Base-by-base conservation (phyloP, 352 stramenopile species). In the Globisporangium acanthophoron region DNA sequence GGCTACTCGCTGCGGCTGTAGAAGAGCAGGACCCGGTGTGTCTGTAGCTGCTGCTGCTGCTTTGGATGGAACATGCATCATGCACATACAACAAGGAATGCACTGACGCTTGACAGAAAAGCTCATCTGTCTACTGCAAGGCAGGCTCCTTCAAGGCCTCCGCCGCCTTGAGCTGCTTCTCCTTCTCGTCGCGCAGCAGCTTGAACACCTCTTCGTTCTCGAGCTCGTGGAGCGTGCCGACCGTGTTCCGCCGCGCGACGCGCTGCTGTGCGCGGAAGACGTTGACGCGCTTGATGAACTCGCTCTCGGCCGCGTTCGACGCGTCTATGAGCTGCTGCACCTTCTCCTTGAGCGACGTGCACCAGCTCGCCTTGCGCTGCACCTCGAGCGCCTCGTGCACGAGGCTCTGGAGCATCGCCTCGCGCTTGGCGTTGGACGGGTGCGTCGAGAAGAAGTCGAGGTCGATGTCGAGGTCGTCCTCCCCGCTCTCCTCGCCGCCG, bases 1-100 rank as follows among this genome's bases (percentile, higher is more conserved):
- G 77, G 80, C 13, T 87, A 87, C 67, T 85, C 73, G 33, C 60
- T 87, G 73, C 76, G 75, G 27, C 66, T 87, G 52, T 90, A 78
- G 41, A 21, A 11, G 6, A 37, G 24, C 33, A 37, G 33, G 33
- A 37, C 33, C 33, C 5, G 24, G 24, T 27, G 33, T 37, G 33
- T 37, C 33, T 11, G 33, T 37, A 37, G 33, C 33, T 37, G 33
- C 8, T 11, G 33, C 33, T 27, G 24, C 24, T 27, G 24, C 24
- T 27, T 27, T 27, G 24, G 24, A 9, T 37, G 33, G 33, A 37
- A 11, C 8, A 9, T 37, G 33, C 33, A 37, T 37, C 33, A 37
- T 37, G 33, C 33, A 37, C 33, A 37, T 37, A 37, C 33, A 9
- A 9, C 33, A 37, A 37, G 33, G 33, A 37, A 37, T 37, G 33